phyloP scores from a whole-genome alignment of 2,329 filamentous ascomycete species.

The Arthrobotrys pseudoclavata region DNA sequence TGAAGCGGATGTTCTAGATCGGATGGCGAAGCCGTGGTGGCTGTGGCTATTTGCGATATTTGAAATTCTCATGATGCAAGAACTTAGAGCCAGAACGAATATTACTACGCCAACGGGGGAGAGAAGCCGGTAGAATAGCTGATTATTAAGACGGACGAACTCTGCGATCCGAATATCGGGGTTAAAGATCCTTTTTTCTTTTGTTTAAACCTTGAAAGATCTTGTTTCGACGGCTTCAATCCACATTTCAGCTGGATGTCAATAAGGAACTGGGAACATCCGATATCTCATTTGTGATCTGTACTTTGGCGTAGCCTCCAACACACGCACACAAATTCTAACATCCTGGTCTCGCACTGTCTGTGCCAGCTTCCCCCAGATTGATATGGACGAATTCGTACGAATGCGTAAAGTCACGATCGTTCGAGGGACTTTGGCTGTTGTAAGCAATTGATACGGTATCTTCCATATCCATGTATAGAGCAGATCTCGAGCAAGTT shows the following conservation, averaged over 20 bases:
- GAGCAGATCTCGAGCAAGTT: not conserved
- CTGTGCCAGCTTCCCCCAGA: too few relatives aligned
- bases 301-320: too few relatives aligned
- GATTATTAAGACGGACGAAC: conserved; percentile 33
- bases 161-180: conserved; percentile 43
- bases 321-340: too few relatives aligned
- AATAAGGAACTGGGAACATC: not conserved
- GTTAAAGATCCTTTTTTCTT: conserved; percentile 20
- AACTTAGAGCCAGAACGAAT: not conserved
- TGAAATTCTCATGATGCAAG: conserved; percentile 52
- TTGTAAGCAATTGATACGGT: too few relatives aligned
- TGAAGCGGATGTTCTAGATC: conserved; percentile 4
- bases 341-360: too few relatives aligned
- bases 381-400: too few relatives aligned
- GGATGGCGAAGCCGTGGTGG: conserved; percentile 43
- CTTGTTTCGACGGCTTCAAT: too few relatives aligned
- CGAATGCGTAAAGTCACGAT: too few relatives aligned
- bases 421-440: too few relatives aligned
- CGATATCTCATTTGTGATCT: not conserved
- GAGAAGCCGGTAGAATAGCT: conserved; percentile 20
- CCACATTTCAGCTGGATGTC: too few relatives aligned
- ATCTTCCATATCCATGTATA: not conserved
- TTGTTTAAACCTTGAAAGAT: not conserved
- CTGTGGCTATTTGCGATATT: conserved; percentile 57
- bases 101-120: conserved; percentile 11